Percentiles rank a stretch among this genome's conserved stretches.
Conservation (phyloP, 2,329 filamentous ascomycete species). For the Aspergillus hortae region DNA sequence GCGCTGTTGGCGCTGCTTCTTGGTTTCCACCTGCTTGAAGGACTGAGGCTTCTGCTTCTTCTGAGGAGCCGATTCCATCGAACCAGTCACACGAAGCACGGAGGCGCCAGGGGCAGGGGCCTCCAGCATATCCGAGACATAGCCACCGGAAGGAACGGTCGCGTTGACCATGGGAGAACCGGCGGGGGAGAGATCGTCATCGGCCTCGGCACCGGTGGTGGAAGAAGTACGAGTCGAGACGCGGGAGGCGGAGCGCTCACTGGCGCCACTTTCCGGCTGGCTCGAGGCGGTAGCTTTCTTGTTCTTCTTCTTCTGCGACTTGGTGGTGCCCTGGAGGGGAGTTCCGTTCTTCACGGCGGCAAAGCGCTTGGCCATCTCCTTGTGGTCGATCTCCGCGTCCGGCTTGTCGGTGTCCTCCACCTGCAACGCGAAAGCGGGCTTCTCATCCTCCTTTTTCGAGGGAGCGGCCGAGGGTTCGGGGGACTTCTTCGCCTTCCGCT, state of each 20-base stretch:
- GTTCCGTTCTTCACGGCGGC: conserved; percentile 67
- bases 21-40: conserved; percentile 70
- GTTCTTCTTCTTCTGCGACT: conserved; percentile 63
- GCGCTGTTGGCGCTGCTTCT: conserved; percentile 93
- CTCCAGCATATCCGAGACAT: conserved; percentile 91
- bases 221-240: conserved; percentile 63
- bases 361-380: conserved; percentile 73
- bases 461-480: conserved; percentile 27
- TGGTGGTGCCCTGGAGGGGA: conserved; percentile 47
- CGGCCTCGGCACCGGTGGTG: conserved; percentile 69
- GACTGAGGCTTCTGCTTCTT: conserved; percentile 60
- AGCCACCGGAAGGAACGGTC: conserved; percentile 48
- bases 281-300: conserved; percentile 53
- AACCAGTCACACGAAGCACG: conserved; percentile 73
- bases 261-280: conserved; percentile 50
- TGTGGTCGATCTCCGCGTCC: conserved; percentile 64
- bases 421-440: conserved; percentile 26
- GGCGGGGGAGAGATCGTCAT: conserved; percentile 72
- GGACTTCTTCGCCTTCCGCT: conserved; percentile 37
- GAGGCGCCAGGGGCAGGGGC: conserved; percentile 63
- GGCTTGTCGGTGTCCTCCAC: conserved; percentile 29
- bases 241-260: conserved; percentile 37
- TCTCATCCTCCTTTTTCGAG: conserved; percentile 28
- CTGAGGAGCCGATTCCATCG: conserved; percentile 47
- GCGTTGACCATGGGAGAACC: conserved; percentile 60